These are phyloP conservation scores for Cryptomeria japonica DNA, from an alignment of 75 land plant genomes.

Conservation along the genomic window DNA sequence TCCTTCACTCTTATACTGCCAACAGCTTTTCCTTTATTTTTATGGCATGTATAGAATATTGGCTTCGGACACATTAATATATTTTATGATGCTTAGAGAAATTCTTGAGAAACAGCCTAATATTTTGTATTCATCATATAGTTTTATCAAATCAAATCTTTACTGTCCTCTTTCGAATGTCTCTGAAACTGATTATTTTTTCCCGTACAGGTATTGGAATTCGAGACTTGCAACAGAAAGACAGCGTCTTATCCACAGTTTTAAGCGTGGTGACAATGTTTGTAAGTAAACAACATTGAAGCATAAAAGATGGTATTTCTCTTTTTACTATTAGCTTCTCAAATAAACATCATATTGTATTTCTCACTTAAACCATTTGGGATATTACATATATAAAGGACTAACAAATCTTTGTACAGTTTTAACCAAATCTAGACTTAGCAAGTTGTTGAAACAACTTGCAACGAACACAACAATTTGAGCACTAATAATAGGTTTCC, in stretches of 20 bases:
- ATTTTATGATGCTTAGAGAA: not conserved
- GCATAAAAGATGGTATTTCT: not conserved
- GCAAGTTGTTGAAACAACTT: too few species aligned
- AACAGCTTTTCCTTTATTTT: not conserved
- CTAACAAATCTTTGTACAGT: too few species aligned
- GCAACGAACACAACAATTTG: too few species aligned
- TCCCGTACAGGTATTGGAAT: constrained; percentile 80
- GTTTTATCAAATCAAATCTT: not conserved
- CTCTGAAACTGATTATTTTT: not conserved
- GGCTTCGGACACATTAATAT: not conserved
- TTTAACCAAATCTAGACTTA: too few species aligned
- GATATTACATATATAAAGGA: too few species aligned
- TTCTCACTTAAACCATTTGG: too few species aligned
- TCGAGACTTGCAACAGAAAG: constrained; percentile 84
- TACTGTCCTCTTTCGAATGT: not conserved
- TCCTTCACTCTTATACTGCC: not conserved
- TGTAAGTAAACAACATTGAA: constrained; percentile 50
- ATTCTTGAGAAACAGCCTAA: not conserved
- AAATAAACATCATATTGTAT: too few species aligned
- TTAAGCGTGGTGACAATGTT: constrained; percentile 62
- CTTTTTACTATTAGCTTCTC: too few species aligned
- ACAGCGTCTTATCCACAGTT: constrained; percentile 65
- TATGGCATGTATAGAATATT: not conserved
- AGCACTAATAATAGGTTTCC: too few species aligned
- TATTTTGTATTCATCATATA: not conserved